Percentiles rank a stretch among this genome's conserved stretches.
Evolutionary conservation across 805 yeast genomes (phyloP).

Genomic region (Hanseniaspora nectarophila): DNA sequence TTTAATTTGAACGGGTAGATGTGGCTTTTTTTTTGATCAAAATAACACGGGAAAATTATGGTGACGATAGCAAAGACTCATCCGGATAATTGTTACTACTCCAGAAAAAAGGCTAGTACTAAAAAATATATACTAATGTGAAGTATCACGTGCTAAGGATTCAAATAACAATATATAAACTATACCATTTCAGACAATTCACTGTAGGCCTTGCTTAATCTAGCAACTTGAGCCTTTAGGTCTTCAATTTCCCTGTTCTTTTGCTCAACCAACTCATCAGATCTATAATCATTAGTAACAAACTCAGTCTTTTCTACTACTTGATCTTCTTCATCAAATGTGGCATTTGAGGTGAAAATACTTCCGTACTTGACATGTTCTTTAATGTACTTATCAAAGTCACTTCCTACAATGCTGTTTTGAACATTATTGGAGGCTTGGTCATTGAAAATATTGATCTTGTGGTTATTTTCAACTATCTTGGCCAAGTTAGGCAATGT

Average conservation of each 20-base stretch:
- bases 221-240: slow-evolving; percentile 36
- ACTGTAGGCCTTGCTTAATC: slow-evolving; percentile 46
- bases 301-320: background rate
- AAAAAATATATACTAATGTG: background rate
- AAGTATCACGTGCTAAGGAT: no score
- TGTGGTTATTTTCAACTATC: background rate
- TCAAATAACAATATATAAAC: background rate
- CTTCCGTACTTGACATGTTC: background rate
- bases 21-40: no score
- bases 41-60: no score
- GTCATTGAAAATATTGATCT: background rate
- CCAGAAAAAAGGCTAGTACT: background rate
- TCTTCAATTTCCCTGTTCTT: slow-evolving; percentile 28
- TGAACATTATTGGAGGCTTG: no score
- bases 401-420: background rate
- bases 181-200: slow-evolving; percentile 39
- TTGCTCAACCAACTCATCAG: slow-evolving; percentile 14
- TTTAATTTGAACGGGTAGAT: no score
- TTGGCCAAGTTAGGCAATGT: slow-evolving; percentile 6
- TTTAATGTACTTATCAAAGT: slow-evolving; percentile 10
- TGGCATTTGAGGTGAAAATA: background rate
- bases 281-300: slow-evolving; percentile 2
- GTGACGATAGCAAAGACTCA: no score
- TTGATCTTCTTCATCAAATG: background rate
- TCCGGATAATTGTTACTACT: background rate